These are phyloP conservation scores for Comarum palustre DNA, from an alignment of 306 rosid genomes.

Conservation along the genomic window DNA sequence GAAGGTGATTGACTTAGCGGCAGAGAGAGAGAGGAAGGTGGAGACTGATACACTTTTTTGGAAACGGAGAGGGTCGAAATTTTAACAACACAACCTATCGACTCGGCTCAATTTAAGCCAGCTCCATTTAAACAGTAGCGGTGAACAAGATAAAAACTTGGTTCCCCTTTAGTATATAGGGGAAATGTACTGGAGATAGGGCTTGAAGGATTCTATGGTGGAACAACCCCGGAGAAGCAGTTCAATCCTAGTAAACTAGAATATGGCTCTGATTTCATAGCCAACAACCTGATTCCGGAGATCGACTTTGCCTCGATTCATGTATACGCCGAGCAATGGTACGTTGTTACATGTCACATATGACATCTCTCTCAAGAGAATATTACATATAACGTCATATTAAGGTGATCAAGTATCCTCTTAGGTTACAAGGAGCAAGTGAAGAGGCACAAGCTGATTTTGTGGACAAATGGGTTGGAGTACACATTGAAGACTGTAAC, in stretches of 20 bases:
- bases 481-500: slow-evolving; percentile 24
- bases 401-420: not conserved
- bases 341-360: not conserved
- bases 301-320: slow-evolving; percentile 60
- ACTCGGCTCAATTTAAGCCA: too few species aligned
- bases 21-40: too few species aligned
- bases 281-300: slow-evolving; percentile 33
- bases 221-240: slow-evolving; percentile 39
- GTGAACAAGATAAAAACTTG: too few species aligned
- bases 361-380: not conserved
- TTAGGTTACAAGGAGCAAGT: slow-evolving; percentile 39
- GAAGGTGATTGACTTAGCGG: too few species aligned
- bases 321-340: slow-evolving; percentile 60
- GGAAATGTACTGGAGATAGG: slow-evolving; percentile 57
- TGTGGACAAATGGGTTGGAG: slow-evolving; percentile 20
- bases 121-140: too few species aligned
- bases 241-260: slow-evolving; percentile 45
- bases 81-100: too few species aligned
- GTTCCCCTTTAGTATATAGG: too few species aligned
- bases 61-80: too few species aligned
- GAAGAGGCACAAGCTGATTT: slow-evolving; percentile 37
- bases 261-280: slow-evolving; percentile 53
- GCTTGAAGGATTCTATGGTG: slow-evolving; percentile 71
- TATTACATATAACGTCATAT: not conserved
- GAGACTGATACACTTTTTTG: too few species aligned